phyloP scores from a whole-genome alignment of 2,329 filamentous ascomycete species.

The Ascocoryne sarcoides region DNA sequence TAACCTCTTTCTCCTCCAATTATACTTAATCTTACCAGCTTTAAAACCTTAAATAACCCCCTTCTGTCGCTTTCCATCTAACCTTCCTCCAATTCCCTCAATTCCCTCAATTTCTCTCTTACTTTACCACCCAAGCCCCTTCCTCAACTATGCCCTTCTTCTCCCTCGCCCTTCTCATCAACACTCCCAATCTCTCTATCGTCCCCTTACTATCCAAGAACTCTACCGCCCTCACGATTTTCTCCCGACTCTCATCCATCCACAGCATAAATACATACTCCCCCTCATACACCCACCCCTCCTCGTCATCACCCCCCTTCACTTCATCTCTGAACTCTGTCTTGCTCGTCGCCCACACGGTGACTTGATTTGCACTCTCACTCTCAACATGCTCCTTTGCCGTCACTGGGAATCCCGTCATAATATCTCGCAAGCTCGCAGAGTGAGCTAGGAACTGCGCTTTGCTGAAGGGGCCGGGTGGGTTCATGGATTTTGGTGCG shows the following conservation, averaged over 20 bases:
- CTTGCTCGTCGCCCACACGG: slow-evolving; percentile 24
- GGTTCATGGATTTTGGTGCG: slow-evolving; percentile 4
- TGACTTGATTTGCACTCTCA: slow-evolving; percentile 20
- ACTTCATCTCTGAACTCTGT: slow-evolving; percentile 22
- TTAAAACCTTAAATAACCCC: neutral
- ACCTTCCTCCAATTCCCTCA: neutral
- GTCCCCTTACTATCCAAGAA: slow-evolving; percentile 28
- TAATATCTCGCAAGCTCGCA: slow-evolving; percentile 1
- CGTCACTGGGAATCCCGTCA: slow-evolving; percentile 18
- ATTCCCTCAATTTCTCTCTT: no score
- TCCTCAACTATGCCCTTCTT: neutral
- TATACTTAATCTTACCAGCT: neutral
- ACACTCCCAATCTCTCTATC: neutral
- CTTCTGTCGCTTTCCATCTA: neutral
- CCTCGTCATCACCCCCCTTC: slow-evolving; percentile 8
- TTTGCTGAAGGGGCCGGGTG: slow-evolving; percentile 1
- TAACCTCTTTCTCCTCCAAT: no score
- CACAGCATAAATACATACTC: slow-evolving; percentile 29
- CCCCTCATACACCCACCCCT: slow-evolving; percentile 25
- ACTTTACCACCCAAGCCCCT: neutral
- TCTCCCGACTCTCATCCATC: slow-evolving; percentile 24
- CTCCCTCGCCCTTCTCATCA: slow-evolving; percentile 4
- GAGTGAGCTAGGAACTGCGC: slow-evolving; percentile 1
- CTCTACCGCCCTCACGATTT: slow-evolving; percentile 25
- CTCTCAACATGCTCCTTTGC: slow-evolving; percentile 15